Percentiles rank a stretch among this genome's conserved stretches.
phyloP scores from a whole-genome alignment of 441 rosid species.

The Erodium moschatum region DNA sequence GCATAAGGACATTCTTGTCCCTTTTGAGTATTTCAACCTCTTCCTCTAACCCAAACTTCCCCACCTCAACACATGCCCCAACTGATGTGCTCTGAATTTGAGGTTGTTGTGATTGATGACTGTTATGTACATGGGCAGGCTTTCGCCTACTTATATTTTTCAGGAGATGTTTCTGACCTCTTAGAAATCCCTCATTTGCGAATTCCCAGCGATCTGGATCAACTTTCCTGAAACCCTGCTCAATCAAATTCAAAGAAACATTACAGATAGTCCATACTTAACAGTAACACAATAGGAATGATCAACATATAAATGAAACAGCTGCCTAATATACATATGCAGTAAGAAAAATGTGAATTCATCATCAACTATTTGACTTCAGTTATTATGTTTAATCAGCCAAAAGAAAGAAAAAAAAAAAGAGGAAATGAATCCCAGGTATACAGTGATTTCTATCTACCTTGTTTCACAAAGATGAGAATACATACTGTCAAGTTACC shows the following conservation, averaged over 20 bases:
- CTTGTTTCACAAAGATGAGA: too few species aligned
- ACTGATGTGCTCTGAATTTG: slow-evolving; percentile 44
- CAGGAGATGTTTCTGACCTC: slow-evolving; percentile 58
- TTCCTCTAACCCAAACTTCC: slow-evolving; percentile 50
- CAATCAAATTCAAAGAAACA: slow-evolving; percentile 16
- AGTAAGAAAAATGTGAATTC: not conserved
- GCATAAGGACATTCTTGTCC: slow-evolving; percentile 50
- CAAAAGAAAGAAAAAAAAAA: not conserved
- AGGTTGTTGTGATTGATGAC: slow-evolving; percentile 39
- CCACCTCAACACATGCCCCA: slow-evolving; percentile 50
- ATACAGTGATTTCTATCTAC: too few species aligned
- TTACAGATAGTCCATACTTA: not conserved
- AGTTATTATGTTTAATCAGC: not conserved
- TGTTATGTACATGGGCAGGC: slow-evolving; percentile 25
- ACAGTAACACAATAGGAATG: not conserved
- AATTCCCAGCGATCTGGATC: slow-evolving; percentile 86
- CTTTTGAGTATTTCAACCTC: slow-evolving; percentile 51
- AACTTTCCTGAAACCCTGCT: slow-evolving; percentile 48
- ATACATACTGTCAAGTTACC: too few species aligned
- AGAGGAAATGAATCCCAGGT: too few species aligned
- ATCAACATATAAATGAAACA: not conserved
- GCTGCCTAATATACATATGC: not conserved
- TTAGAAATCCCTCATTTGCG: slow-evolving; percentile 70
- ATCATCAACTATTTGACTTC: not conserved
- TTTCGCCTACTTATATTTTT: slow-evolving; percentile 61